Base-by-base conservation (phyloP, 225 moss, liverwort and hornwort species). In the Marchantia polymorpha region DNA sequence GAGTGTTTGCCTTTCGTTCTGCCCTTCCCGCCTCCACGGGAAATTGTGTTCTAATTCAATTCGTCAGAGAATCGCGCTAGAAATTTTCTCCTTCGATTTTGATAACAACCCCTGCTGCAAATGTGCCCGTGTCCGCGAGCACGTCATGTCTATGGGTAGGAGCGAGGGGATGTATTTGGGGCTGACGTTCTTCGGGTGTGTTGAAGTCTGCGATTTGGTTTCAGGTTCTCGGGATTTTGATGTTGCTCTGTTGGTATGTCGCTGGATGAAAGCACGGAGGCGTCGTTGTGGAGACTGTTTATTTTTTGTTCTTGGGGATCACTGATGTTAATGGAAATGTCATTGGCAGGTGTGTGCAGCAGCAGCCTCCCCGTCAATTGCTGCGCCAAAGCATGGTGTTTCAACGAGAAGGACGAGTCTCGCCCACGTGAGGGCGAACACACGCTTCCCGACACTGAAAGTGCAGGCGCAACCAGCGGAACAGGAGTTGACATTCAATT, bases 401-500 rank as follows among this genome's bases (percentile, higher is more conserved):
- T 26, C 52, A 54, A 15, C 29, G 73, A 53, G 29, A 25, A 73
- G 54, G 25, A 73, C 54, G 22, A 73, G 73, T 13, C 8, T 27
- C 23, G 29, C 16, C 27, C 54, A 52, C 5, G 3, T 73, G 14
- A 53, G 73, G 53, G 11, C 16, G 27, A 73, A 73, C 73, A 54
- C 26, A 16, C 73, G 29, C 53, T 16, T 73, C 26, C 29, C 73
- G 7, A 52, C 50, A 12, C 12, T 73, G 16, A 71, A 12, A 22
- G 73, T 73, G 25, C 54, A 26, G 73, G 23, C 53, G 7, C 73
- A 73, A 17, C 73, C 73, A 52, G 27, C 54, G 52, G 73, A 73
- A 14, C 73, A 73, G 49, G 73, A 73, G 73, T 17, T 71, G 22
- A 53, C 53, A 6, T 52, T 73, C 54, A 73, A 73, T 27, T 73